A percentile compares a stretch with the other conserved stretches of the same genome.
Evolutionary conservation across 2,329 filamentous ascomycete species (phyloP).

Genomic region (Neofusicoccum sp.): DNA sequence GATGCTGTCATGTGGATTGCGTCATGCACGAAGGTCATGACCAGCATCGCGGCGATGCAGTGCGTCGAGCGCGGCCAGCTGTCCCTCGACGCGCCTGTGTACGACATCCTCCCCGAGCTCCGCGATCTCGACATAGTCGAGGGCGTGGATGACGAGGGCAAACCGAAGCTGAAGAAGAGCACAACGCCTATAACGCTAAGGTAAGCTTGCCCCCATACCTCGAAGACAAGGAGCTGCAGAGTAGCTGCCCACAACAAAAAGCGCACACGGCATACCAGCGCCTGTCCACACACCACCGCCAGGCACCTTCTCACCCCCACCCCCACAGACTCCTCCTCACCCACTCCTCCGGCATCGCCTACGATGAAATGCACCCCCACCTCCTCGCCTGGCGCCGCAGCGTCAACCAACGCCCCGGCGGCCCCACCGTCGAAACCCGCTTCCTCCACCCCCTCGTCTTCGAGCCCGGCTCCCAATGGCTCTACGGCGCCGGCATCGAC

Average conservation of each 20-base stretch:
- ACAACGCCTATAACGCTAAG: constrained; percentile 12
- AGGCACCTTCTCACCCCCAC: constrained; percentile 12
- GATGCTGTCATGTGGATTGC: constrained; percentile 39
- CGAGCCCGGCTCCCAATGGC: constrained; percentile 27
- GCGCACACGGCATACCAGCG: too few relatives aligned
- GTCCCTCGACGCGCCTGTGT: constrained; percentile 33
- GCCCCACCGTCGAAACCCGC: constrained; percentile 20
- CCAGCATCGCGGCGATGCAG: constrained; percentile 33
- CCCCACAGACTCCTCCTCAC: constrained; percentile 27
- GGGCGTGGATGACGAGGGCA: constrained; percentile 24
- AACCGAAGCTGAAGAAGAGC: constrained; percentile 18
- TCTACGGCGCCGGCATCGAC: constrained; percentile 27
- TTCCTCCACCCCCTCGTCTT: constrained; percentile 26
- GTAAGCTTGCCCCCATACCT: constrained; percentile 3
- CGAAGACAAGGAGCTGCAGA: constrained; percentile 17
- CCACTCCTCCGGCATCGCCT: constrained; percentile 29
- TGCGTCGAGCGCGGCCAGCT: constrained; percentile 35
- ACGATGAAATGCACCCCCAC: constrained; percentile 24
- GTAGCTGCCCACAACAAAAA: too few relatives aligned
- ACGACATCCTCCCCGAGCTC: constrained; percentile 34
- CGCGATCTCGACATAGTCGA: constrained; percentile 27
- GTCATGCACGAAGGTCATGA: constrained; percentile 41
- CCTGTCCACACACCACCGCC: too few relatives aligned
- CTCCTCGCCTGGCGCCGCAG: constrained; percentile 20
- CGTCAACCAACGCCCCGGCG: constrained; percentile 17